Base-by-base conservation (phyloP, 116 monocot genomes). In the Zostera marina region DNA sequence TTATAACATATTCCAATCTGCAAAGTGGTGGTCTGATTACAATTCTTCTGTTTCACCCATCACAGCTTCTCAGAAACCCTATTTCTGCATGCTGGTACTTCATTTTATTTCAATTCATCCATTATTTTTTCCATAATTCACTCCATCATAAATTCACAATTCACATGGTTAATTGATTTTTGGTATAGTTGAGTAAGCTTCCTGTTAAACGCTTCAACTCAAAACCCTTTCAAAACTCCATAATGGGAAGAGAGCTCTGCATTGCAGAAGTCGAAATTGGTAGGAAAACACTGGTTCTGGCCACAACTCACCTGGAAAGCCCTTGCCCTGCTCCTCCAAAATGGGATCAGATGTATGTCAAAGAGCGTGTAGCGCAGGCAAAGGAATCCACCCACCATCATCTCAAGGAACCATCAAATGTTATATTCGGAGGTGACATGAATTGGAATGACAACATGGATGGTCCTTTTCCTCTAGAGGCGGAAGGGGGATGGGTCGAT, bases 51-150 rank as follows among this genome's bases (percentile, higher is more conserved):
- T 82, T 58, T 26, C 80, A 48, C 64, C 41, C 11, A 43, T 71
- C 5, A 47, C 59, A 14, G 82, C 70, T 40, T 41, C 23, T 49
- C 45, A 60, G 20, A 74, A 73, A 42, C 25, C 70, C 53, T 85
- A 91, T 66, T 91, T 85, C 55, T 85, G 86, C 73, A 91, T 91
- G 86, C 85, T 79, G 91, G 91, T 91, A 11, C 22, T 21, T 56
- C 56, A 19, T 19, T 39, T 56, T 32, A 2, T 32, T 32, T 5
- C 32, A 32, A 3, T 32, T 4, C 26, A 26, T 26, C 1, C 4
- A 2, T 26, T 4, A 1, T 2, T 26, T 2, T 26, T 26, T 26
- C 26, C 26, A 4, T 26, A 26, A 26, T 26, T 26, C 32, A 26
- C 4, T 26, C 32, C 32, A 32, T 32, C 32, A 32, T 32, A 5